Conservation (phyloP, 2,329 filamentous ascomycete genomes). For the Arthrinium puccinioides region DNA sequence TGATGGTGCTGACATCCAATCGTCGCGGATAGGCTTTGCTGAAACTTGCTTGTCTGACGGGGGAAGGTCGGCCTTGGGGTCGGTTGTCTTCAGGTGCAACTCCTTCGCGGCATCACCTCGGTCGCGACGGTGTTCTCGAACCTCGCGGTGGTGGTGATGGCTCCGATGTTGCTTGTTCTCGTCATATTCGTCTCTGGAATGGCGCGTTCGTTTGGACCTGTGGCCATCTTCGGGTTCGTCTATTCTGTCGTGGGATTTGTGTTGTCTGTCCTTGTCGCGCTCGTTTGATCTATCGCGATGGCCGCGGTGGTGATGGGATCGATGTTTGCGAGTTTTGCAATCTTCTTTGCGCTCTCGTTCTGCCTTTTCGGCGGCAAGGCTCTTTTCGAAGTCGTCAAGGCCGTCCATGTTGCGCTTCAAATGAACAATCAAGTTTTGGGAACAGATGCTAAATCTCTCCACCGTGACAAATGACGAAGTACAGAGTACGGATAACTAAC, state of each 20-base stretch:
- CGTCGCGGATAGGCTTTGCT: constrained; percentile 58
- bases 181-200: constrained; percentile 45
- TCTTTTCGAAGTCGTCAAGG: constrained; percentile 70
- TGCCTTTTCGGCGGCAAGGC: constrained; percentile 59
- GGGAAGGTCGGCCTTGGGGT: constrained; percentile 43
- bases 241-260: constrained; percentile 15
- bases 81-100: constrained; percentile 32
- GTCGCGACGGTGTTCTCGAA: constrained; percentile 12
- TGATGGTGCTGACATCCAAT: constrained; percentile 91
- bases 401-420: too few species aligned
- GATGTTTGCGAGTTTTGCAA: constrained; percentile 34
- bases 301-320: constrained; percentile 37
- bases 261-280: constrained; percentile 32
- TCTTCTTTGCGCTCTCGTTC: constrained; percentile 41
- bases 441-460: too few species aligned
- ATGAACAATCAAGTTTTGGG: too few species aligned
- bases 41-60: constrained; percentile 42
- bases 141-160: constrained; percentile 22
- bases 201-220: constrained; percentile 57
- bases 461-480: too few species aligned
- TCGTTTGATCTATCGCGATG: constrained; percentile 26
- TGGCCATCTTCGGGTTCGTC: constrained; percentile 43
- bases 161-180: too few species aligned
- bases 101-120: constrained; percentile 21
- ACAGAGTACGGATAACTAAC: too few species aligned